Evolutionary conservation across 306 rosid species (phyloP).

Genomic region (Prunus salicina): DNA sequence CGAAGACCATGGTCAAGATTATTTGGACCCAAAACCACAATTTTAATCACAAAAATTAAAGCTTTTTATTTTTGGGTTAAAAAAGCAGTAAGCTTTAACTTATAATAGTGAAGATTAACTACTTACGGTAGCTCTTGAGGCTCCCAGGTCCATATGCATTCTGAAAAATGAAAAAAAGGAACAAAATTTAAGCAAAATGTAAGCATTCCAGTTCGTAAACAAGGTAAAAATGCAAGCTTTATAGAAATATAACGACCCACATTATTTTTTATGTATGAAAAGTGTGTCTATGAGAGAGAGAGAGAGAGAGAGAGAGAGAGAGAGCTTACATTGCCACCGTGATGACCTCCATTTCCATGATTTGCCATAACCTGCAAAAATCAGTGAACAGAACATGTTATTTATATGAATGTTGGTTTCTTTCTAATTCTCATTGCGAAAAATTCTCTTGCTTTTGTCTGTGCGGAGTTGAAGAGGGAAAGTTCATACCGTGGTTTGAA

Average conservation of each 20-base stretch:
- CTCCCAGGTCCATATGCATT: conserved; percentile 66
- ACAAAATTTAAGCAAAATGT: neutral
- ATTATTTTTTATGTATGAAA: neutral
- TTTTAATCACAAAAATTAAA: neutral
- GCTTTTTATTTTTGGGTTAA: neutral
- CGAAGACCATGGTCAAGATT: neutral
- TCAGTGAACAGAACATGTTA: conserved; percentile 7
- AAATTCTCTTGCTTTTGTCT: neutral
- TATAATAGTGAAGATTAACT: neutral
- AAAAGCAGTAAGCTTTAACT: neutral
- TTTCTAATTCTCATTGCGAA: neutral
- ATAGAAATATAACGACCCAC: neutral
- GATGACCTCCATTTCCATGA: conserved; percentile 61
- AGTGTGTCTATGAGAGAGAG: neutral
- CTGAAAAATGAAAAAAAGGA: conserved; percentile 31
- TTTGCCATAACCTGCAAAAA: conserved; percentile 58
- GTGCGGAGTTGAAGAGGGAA: neutral
- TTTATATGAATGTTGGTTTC: neutral
- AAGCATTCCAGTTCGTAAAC: neutral
- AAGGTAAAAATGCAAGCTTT: neutral
- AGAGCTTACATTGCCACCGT: neutral
- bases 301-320: neutral
- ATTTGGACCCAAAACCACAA: neutral
- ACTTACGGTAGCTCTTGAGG: conserved; percentile 72
- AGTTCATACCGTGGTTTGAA: conserved; percentile 56